Evolutionary conservation across 2,329 filamentous ascomycete genomes (phyloP), one percentile per base, ranked within the genome.

Genomic region (Verticillium isaacii): DNA sequence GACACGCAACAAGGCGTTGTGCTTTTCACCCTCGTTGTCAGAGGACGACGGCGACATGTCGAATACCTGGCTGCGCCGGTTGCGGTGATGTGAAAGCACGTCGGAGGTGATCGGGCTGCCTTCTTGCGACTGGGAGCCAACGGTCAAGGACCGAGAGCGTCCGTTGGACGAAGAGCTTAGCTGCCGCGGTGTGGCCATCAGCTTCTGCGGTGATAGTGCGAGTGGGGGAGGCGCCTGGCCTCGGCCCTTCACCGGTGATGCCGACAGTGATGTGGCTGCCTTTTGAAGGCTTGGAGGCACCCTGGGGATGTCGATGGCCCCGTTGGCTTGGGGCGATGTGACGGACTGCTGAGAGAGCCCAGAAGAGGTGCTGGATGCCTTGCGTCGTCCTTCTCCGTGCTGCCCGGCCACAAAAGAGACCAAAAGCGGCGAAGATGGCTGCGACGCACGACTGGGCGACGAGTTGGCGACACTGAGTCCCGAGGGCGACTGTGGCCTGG

Each of bases 11-110:
- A 98, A 81, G 1, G 91, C 93, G 72, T 93, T 97, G 8, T 93
- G 91, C 69, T 96, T 92, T 55, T 94, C 91, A 58, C 96, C 93
- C 76, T 99, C 95, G 63, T 96, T 99, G 71, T 99, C 95, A 0
- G 95, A 99, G 0, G 94, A 98, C 0, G 95, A 98, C 3, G 95
- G 95, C 2, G 95, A 99, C 77, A 97, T 90, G 73, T 98, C 94
- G 68, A 98, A 92, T 2, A 97, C 90, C 70, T 97, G 95, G 72
- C 94, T 98, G 68, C 93, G 87, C 45, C 95, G 89, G 74, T 97
- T 97, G 69, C 93, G 88, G 71, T 97, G 93, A 58, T 88, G 85
- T 9, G 85, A 81, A 54, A 89, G 86, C 59, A 90, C 85, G 60
- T 90, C 87, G 2, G 89, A 81, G 8, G 85, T 79, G 17, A 92